Evolutionary conservation across 2,329 filamentous ascomycete genomes (phyloP), one percentile per base, ranked within the genome.

Genomic region (Pestalotiopsis sp.): DNA sequence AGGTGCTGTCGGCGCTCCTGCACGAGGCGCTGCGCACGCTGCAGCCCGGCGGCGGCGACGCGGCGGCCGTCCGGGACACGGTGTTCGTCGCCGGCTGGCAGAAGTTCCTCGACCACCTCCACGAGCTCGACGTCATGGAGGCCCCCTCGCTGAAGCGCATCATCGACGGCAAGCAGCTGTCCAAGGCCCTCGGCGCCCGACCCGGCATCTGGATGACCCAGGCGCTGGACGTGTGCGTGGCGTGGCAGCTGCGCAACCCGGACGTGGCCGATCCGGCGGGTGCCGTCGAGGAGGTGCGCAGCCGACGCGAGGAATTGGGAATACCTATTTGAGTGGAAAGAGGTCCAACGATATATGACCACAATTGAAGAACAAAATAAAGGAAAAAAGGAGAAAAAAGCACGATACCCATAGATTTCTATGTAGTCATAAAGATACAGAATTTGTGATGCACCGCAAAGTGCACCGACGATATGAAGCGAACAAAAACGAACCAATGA

Each of bases 221-320:
- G 60, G 94, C 94, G 3, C 82, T 97, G 61, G 92, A 97, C 39
- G 84, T 94, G 3, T 92, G 93, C 70, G 88, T 97, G 79, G 90
- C 90, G 70, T 98, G 95, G 94, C 96, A 98, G 80, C 86, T 98
- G 65, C 87, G 93, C 49, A 90, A 98, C 76, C 93, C 94, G 0
- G 85, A 85, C 3, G 84, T 83, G 68, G 88, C 85, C 3, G 91
- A 95, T 70, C 79, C 84, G 6, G 74, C 81, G 6, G 87, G 83
- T 2, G 90, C 87, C 1, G 81, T 94, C 66, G 85, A 90, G 61
- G 88, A 91, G 74, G 85, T 93, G 27, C 79, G 80, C 61, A 78
- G 75, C 66, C 83, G 81, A 70, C 84, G 81, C 69, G 78, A 81
- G 27, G 88, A 92, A 74, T 75, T 92, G 66, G 84, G 81, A 0